Percentiles rank a stretch among this genome's conserved stretches.
phyloP scores from a whole-genome alignment of 257 asterid species.

The Przewalskia tangutica region DNA sequence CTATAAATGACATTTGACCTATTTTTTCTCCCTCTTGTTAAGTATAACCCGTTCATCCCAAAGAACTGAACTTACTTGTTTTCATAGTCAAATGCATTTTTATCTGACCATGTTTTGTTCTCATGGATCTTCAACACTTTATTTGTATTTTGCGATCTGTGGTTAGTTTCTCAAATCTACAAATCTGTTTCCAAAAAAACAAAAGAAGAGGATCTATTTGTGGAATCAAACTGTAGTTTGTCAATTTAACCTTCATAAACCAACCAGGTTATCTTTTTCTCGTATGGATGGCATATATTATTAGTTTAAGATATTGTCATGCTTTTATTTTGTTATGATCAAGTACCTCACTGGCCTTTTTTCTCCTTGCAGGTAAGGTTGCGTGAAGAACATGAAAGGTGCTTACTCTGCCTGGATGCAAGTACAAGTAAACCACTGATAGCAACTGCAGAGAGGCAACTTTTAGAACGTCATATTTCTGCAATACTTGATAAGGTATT shows the following conservation, averaged over 20 bases:
- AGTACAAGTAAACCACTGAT: slow-evolving; percentile 77
- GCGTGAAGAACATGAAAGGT: slow-evolving; percentile 95
- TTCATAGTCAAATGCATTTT: not conserved
- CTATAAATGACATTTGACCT: not conserved
- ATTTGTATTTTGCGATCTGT: not conserved
- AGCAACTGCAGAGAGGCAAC: slow-evolving; percentile 77
- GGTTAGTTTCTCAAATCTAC: not conserved
- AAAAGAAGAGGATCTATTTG: not conserved
- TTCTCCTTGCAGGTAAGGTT: slow-evolving; percentile 52
- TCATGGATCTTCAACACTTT: not conserved
- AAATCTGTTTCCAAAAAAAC: not conserved
- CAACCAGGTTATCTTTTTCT: not conserved
- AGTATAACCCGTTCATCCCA: not conserved
- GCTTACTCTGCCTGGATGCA: slow-evolving; percentile 70
- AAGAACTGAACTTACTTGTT: not conserved
- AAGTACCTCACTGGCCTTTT: not conserved
- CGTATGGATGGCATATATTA: not conserved
- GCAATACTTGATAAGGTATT: slow-evolving; percentile 87
- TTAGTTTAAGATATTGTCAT: not conserved
- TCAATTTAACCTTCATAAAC: not conserved
- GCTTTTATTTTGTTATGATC: not conserved
- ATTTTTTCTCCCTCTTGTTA: not conserved
- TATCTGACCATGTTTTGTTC: not conserved
- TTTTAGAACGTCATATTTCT: slow-evolving; percentile 69
- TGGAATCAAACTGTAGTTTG: not conserved